Conservation (phyloP, 73 alveolate genomes). For the Paramecium primaurelia region DNA sequence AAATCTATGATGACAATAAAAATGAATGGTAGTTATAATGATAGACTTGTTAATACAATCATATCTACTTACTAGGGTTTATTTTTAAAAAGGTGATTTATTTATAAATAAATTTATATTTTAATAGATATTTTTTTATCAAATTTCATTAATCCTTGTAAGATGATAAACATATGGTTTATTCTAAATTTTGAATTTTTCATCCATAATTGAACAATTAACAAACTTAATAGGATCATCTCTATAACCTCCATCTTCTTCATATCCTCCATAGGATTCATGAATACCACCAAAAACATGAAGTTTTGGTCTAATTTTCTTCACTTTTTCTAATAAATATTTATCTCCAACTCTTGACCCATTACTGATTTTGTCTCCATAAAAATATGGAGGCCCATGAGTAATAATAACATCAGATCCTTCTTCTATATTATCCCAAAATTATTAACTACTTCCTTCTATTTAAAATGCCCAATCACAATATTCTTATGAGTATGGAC, state of each 20-base stretch:
- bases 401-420: constrained; percentile 13
- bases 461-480: constrained; percentile 41
- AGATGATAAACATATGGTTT: background rate
- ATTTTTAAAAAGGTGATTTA: constrained; percentile 7
- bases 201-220: constrained; percentile 4
- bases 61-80: constrained; percentile 42
- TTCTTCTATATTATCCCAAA: constrained; percentile 12
- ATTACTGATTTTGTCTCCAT: background rate
- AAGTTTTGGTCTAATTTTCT: background rate
- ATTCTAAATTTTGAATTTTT: background rate
- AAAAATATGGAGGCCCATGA: constrained; percentile 34
- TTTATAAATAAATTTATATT: background rate
- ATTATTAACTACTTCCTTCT: background rate
- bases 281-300: constrained; percentile 33
- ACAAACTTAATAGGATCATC: background rate
- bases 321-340: background rate
- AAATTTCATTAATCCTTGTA: background rate
- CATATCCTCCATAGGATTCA: background rate
- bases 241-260: background rate
- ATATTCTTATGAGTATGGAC: constrained; percentile 9
- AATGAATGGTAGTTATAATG: constrained; percentile 14
- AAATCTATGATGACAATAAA: constrained; percentile 17
- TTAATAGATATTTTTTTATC: background rate
- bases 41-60: background rate
- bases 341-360: constrained; percentile 2